Conservation (phyloP, 208 protist species). For the Wallacemonas sp. region DNA sequence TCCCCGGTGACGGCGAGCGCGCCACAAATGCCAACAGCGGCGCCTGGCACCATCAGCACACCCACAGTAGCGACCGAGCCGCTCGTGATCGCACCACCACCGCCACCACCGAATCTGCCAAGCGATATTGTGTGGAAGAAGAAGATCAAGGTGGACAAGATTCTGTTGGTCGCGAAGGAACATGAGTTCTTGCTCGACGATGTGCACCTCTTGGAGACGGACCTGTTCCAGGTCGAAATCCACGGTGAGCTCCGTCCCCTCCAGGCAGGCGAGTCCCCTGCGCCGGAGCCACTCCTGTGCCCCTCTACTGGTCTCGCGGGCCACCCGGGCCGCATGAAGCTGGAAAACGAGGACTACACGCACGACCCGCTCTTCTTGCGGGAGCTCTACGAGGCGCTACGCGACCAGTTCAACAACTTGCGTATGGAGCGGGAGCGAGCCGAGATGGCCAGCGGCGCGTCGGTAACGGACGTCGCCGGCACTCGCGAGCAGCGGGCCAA, state of each 20-base stretch:
- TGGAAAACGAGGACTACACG: constrained; percentile 52
- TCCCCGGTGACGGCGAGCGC: no score
- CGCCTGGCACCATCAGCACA: no score
- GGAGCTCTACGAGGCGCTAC: constrained; percentile 65
- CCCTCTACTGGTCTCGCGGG: constrained; percentile 28
- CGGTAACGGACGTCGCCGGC: background rate
- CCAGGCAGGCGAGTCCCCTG: constrained; percentile 33
- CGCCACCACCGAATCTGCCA: constrained; percentile 14
- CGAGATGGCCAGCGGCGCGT: constrained; percentile 19
- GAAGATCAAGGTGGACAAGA: constrained; percentile 71
- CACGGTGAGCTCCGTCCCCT: constrained; percentile 47
- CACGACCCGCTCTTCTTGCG: constrained; percentile 53
- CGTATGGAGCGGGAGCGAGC: constrained; percentile 43
- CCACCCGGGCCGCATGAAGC: constrained; percentile 28
- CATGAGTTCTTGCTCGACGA: constrained; percentile 57
- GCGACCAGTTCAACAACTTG: constrained; percentile 59
- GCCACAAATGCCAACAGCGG: no score
- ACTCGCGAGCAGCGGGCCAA: background rate
- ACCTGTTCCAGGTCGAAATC: constrained; percentile 64
- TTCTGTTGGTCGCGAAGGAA: constrained; percentile 40
- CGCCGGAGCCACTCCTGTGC: constrained; percentile 50
- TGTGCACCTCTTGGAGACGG: constrained; percentile 45
- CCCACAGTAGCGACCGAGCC: no score
- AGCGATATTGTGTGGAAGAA: constrained; percentile 51
- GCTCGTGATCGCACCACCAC: constrained; percentile 27